These are phyloP conservation scores for Leavenworthia alabamica DNA, from an alignment of 345 rosid species.

Conservation along the genomic window DNA sequence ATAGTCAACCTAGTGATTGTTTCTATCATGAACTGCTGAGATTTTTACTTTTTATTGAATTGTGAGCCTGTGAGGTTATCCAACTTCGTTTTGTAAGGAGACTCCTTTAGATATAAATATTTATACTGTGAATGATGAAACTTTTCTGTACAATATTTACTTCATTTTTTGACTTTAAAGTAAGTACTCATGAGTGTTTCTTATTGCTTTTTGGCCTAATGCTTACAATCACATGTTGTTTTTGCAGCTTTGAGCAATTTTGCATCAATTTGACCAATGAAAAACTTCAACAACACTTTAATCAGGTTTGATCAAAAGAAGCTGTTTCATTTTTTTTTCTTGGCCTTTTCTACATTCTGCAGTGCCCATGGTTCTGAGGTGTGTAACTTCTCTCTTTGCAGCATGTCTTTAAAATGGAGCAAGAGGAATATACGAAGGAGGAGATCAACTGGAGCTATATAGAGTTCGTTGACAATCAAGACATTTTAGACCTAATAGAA, in stretches of 20 bases:
- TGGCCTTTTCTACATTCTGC: slow-evolving; percentile 18
- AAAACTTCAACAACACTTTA: slow-evolving; percentile 97
- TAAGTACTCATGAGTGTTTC: background rate
- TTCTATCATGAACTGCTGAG: background rate
- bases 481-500: slow-evolving; percentile 90
- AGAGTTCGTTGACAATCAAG: slow-evolving; percentile 93
- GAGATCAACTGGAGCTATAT: slow-evolving; percentile 99
- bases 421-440: slow-evolving; percentile 96
- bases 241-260: slow-evolving; percentile 96
- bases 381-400: slow-evolving; percentile 34
- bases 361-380: slow-evolving; percentile 20
- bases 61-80: slow-evolving; percentile 12
- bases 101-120: background rate
- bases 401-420: slow-evolving; percentile 99
- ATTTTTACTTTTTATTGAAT: background rate
- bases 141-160: background rate
- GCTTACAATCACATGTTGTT: slow-evolving; percentile 2
- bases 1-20: slow-evolving; percentile 9
- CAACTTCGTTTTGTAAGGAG: slow-evolving; percentile 1
- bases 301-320: slow-evolving; percentile 62
- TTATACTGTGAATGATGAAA: background rate
- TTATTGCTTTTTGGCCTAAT: slow-evolving; percentile 3
- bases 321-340: background rate
- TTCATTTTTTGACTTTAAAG: slow-evolving; percentile 11
- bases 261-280: slow-evolving; percentile 99